A percentile compares a stretch with the other conserved stretches of the same genome.
phyloP scores from a whole-genome alignment of 306 rosid genomes.

The Cicer bijugum region DNA sequence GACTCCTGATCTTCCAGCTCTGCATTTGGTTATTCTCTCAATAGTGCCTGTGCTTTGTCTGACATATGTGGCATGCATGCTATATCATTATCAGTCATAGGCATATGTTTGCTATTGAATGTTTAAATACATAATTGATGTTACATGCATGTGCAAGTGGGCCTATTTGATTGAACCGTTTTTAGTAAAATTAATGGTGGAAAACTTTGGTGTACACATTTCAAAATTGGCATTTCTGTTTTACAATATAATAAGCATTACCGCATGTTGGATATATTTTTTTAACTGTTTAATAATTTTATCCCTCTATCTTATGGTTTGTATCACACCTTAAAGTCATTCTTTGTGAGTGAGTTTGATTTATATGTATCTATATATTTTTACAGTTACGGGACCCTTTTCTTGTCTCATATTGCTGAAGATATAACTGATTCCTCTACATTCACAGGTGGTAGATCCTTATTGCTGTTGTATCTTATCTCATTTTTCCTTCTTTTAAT shows the following conservation, averaged over 20 bases:
- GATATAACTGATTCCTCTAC: slow-evolving; percentile 72
- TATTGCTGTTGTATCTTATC: slow-evolving; percentile 21
- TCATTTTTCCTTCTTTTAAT: not conserved
- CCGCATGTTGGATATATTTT: slow-evolving; percentile 19
- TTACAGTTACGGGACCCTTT: slow-evolving; percentile 80
- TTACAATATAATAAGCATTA: slow-evolving; percentile 12
- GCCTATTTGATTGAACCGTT: not conserved
- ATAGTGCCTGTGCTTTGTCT: slow-evolving; percentile 5
- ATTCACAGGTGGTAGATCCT: slow-evolving; percentile 75
- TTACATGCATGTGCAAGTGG: slow-evolving; percentile 9
- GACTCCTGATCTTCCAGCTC: slow-evolving; percentile 21
- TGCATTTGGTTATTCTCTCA: slow-evolving; percentile 28
- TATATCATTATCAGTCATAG: slow-evolving; percentile 5
- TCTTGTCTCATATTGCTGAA: slow-evolving; percentile 90
- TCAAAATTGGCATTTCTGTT: slow-evolving; percentile 15
- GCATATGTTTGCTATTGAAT: slow-evolving; percentile 38
- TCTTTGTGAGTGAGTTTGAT: slow-evolving; percentile 46
- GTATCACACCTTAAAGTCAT: slow-evolving; percentile 10
- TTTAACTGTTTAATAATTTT: slow-evolving; percentile 36
- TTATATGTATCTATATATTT: slow-evolving; percentile 10
- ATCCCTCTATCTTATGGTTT: slow-evolving; percentile 6
- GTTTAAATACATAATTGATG: slow-evolving; percentile 7
- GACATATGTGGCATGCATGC: not conserved
- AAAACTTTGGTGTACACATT: slow-evolving; percentile 3
- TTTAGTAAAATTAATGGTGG: slow-evolving; percentile 6